Evolutionary conservation across 2,329 filamentous ascomycete species (phyloP).

Genomic region (Clonostachys rosea): DNA sequence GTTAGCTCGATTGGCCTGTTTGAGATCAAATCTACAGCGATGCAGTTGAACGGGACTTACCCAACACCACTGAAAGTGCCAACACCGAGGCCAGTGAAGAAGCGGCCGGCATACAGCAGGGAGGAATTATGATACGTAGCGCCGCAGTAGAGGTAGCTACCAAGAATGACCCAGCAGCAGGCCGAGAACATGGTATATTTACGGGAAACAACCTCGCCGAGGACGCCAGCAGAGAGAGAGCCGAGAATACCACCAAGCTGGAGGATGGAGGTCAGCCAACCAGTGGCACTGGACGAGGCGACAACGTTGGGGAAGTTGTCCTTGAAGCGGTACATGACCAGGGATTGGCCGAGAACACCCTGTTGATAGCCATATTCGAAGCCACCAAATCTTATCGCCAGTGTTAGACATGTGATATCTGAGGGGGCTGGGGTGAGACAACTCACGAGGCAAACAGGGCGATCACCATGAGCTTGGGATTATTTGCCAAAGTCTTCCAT

Average conservation of each 20-base stretch:
- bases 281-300: slow-evolving; percentile 36
- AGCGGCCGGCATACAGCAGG: slow-evolving; percentile 40
- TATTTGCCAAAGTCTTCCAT: slow-evolving; percentile 21
- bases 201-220: slow-evolving; percentile 41
- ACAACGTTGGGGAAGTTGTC: slow-evolving; percentile 42
- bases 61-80: slow-evolving; percentile 38
- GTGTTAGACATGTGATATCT: not conserved
- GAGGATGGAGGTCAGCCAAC: slow-evolving; percentile 46
- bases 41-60: not conserved
- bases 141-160: slow-evolving; percentile 37
- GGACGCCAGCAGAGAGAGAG: slow-evolving; percentile 38
- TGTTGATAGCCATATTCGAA: slow-evolving; percentile 51
- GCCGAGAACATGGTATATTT: slow-evolving; percentile 48
- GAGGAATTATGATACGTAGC: slow-evolving; percentile 29
- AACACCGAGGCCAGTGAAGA: slow-evolving; percentile 44
- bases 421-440: not conserved
- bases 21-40: no score
- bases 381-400: slow-evolving; percentile 35
- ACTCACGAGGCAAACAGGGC: slow-evolving; percentile 33
- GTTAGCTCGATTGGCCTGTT: not conserved
- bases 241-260: slow-evolving; percentile 45
- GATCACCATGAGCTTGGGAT: slow-evolving; percentile 30
- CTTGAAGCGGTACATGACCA: slow-evolving; percentile 46
- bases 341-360: slow-evolving; percentile 46
- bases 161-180: slow-evolving; percentile 38